phyloP scores from a whole-genome alignment of 2,329 filamentous ascomycete species.

The Fonsecaea nubica region DNA sequence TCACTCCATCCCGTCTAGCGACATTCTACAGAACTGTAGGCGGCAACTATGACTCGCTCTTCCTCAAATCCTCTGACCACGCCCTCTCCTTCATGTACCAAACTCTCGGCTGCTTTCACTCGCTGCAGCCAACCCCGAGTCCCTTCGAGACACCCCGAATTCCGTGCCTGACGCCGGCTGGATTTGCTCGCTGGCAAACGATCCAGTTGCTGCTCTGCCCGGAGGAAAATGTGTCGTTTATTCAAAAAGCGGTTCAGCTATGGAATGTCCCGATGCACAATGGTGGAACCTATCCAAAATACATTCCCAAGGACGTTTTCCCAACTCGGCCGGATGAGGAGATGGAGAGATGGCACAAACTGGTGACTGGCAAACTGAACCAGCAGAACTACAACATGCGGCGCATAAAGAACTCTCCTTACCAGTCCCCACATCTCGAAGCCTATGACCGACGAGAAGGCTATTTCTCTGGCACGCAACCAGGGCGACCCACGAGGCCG shows the following conservation, averaged over 20 bases:
- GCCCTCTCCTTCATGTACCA: constrained; percentile 92
- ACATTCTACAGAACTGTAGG: constrained; percentile 77
- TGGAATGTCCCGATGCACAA: constrained; percentile 78
- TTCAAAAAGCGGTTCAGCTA: constrained; percentile 78
- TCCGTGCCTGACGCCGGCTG: constrained; percentile 79
- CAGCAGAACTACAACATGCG: constrained; percentile 62
- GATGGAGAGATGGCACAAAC: constrained; percentile 86
- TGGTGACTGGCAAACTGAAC: constrained; percentile 73
- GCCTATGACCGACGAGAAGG: constrained; percentile 34
- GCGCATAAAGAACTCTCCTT: constrained; percentile 43
- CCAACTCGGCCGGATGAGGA: constrained; percentile 75
- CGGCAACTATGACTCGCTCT: constrained; percentile 78
- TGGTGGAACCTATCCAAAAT: constrained; percentile 66
- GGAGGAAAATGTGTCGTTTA: constrained; percentile 81
- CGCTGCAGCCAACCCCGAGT: constrained; percentile 73
- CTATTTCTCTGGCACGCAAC: constrained; percentile 35
- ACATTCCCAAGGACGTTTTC: constrained; percentile 72
- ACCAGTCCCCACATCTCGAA: constrained; percentile 43
- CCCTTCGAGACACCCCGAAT: constrained; percentile 77
- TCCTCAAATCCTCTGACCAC: constrained; percentile 73
- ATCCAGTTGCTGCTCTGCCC: constrained; percentile 88
- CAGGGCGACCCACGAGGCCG: constrained; percentile 18
- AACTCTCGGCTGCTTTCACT: constrained; percentile 87
- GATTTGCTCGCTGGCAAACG: constrained; percentile 92
- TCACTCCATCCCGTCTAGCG: constrained; percentile 73